phyloP scores from a whole-genome alignment of 2,329 filamentous ascomycete species.

The Parasarocladium wereldwijsianum region DNA sequence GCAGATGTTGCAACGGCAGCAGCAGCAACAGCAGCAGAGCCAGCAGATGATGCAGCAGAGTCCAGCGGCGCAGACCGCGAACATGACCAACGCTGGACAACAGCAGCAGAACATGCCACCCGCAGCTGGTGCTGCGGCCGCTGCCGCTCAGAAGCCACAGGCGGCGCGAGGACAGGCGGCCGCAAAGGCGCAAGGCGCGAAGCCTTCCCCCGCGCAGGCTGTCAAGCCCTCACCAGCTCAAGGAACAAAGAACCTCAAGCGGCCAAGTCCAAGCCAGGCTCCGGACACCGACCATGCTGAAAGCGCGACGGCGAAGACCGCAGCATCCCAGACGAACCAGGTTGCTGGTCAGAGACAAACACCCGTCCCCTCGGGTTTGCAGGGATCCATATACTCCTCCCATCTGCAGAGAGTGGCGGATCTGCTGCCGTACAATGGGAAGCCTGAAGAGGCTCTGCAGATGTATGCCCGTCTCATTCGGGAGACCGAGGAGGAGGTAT shows the following conservation, averaged over 20 bases:
- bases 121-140: slow-evolving; percentile 6
- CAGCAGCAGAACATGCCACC: slow-evolving; percentile 4
- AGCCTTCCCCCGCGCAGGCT: slow-evolving; percentile 19
- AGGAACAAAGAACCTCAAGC: slow-evolving; percentile 32
- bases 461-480: no score
- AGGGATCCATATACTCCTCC: no score
- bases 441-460: no score
- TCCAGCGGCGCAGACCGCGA: slow-evolving; percentile 11
- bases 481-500: no score
- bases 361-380: no score
- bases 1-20: slow-evolving; percentile 16
- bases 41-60: slow-evolving; percentile 28
- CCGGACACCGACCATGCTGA: slow-evolving; percentile 12
- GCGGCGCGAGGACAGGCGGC: slow-evolving; percentile 8
- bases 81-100: slow-evolving; percentile 4
- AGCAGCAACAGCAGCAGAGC: slow-evolving; percentile 23
- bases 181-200: slow-evolving; percentile 16
- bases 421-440: no score
- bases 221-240: slow-evolving; percentile 23
- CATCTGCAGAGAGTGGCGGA: no score
- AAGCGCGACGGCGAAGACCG: no score
- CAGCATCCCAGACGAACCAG: no score
- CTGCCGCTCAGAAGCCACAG: slow-evolving; percentile 2
- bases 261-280: slow-evolving; percentile 31
- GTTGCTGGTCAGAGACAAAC: no score